Evolutionary conservation across 768 basidiomycete species (phyloP), one percentile per base, ranked within the genome.

Genomic region (Hydnum rufescens): DNA sequence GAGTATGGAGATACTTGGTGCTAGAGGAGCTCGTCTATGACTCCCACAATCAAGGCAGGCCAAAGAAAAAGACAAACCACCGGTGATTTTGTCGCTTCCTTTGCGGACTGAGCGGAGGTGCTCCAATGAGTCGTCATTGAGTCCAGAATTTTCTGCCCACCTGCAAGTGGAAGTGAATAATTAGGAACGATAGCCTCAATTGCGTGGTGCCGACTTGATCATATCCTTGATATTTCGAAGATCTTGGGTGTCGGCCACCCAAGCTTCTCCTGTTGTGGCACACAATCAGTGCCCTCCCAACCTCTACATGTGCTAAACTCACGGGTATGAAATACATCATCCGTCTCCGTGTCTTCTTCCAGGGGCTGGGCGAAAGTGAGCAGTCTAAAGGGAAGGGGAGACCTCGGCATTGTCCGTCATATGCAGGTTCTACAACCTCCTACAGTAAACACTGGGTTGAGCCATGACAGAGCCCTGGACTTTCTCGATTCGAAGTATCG

Each of bases 181-280:
- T n/a, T n/a, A n/a, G n/a, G n/a, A n/a, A n/a, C n/a, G n/a, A n/a
- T n/a, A n/a, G n/a, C n/a, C n/a, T n/a, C n/a, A n/a, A n/a, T n/a
- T n/a, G n/a, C n/a, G n/a, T n/a, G n/a, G n/a, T n/a, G n/a, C n/a
- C n/a, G 13, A 39, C 49, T 16, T 18, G 30, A 50, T 50, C 23
- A 50, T 28, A 18, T 28, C 28, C 6, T 32, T 50, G 26, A 26
- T 50, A 8, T 70, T 66, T 62, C 87, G 84, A 0, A 77, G 73
- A 52, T 74, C 71, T 52, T 78, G 77, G 61, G 87, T 85, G 49
- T 88, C 85, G 42, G 31, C 26, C 16, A 28, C 49, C 49, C 49
- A 50, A 31, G 25, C 26, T 16, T 47, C 44, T 25, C 13, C 44
- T 47, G 25, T n/a, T n/a, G n/a, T n/a, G n/a, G n/a, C n/a, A n/a